These are phyloP conservation scores for Ganoderma sinense DNA, from an alignment of 1,284 basidiomycete genomes.

Conservation along the genomic window DNA sequence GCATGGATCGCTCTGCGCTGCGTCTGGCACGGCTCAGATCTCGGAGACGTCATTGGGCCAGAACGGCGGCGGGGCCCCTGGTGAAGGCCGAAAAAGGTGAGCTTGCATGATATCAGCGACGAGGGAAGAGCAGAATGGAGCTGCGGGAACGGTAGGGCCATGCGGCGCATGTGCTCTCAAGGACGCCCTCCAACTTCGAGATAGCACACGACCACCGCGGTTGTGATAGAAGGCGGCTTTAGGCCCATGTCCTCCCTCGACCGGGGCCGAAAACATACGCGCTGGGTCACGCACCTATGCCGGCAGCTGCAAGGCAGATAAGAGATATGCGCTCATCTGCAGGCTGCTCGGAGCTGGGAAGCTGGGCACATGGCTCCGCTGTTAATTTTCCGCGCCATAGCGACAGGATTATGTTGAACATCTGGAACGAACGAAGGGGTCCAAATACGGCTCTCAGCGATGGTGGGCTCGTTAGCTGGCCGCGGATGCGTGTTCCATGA, in stretches of 20 bases:
- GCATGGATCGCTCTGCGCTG: background rate
- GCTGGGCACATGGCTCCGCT: background rate
- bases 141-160: background rate
- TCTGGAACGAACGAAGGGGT: background rate
- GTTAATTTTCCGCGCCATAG: background rate
- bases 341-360: background rate
- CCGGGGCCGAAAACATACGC: slow-evolving; percentile 3
- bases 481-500: background rate
- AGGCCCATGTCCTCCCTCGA: background rate
- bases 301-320: background rate
- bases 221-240: background rate
- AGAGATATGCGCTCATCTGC: slow-evolving; percentile 1
- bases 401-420: background rate
- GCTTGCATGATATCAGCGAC: background rate
- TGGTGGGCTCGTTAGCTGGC: background rate
- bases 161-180: background rate
- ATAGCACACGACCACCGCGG: background rate
- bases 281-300: background rate
- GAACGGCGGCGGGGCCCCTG: background rate
- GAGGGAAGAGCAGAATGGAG: background rate
- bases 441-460: background rate
- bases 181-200: background rate
- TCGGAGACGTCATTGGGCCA: background rate
- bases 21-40: background rate
- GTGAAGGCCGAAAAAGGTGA: background rate